Evolutionary conservation across 2,329 filamentous ascomycete genomes (phyloP).

Genomic region (Phyllosticta paracitricarpa): DNA sequence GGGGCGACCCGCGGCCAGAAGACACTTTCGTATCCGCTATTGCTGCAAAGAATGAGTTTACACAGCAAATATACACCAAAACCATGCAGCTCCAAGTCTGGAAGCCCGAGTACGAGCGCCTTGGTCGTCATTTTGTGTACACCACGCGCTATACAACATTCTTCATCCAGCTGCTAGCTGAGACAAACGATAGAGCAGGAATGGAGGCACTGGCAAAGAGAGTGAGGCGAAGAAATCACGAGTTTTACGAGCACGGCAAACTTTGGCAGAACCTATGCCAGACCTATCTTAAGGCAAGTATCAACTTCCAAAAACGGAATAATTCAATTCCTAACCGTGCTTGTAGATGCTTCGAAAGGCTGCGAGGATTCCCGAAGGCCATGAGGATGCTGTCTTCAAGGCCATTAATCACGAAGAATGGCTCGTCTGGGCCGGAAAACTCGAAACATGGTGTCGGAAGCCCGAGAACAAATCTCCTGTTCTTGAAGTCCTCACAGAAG

Average conservation of each 20-base stretch:
- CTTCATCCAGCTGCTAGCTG: constrained; percentile 63
- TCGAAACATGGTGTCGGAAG: constrained; percentile 50
- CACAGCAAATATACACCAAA: constrained; percentile 81
- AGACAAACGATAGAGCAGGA: constrained; percentile 63
- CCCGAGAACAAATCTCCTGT: constrained; percentile 38
- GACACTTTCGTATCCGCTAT: constrained; percentile 40
- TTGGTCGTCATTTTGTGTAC: constrained; percentile 85
- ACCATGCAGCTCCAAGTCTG: constrained; percentile 92
- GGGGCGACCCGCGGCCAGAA: constrained; percentile 40
- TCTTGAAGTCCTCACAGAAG: constrained; percentile 55
- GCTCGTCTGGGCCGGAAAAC: constrained; percentile 44
- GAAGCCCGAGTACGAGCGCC: constrained; percentile 79
- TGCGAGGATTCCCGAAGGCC: constrained; percentile 47
- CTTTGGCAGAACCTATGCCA: constrained; percentile 53
- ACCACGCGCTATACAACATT: constrained; percentile 79
- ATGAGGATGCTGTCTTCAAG: constrained; percentile 57
- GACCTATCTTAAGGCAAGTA: constrained; percentile 44
- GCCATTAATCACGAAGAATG: constrained; percentile 57
- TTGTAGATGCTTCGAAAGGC: constrained; percentile 45
- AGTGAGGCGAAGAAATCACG: constrained; percentile 70
- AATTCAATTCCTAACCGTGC: not conserved
- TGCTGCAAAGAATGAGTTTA: constrained; percentile 67
- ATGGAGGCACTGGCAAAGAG: constrained; percentile 70
- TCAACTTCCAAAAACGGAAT: constrained; percentile 13
- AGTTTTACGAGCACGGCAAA: constrained; percentile 55